Conservation (phyloP, 2,329 filamentous ascomycete genomes). For the Hymenoscyphus occultus region DNA sequence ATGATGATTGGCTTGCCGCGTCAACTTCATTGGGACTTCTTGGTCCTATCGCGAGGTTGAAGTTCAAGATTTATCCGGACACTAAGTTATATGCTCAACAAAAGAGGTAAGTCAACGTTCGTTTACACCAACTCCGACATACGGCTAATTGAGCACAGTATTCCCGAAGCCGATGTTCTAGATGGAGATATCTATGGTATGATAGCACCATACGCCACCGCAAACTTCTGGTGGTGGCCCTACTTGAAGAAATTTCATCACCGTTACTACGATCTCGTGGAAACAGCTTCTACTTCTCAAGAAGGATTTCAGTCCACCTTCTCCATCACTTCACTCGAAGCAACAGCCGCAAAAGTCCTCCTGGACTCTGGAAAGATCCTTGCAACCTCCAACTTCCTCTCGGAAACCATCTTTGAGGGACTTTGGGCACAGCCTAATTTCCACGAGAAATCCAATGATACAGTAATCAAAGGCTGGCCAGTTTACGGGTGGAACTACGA, state of each 20-base stretch:
- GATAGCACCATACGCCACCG: constrained; percentile 22
- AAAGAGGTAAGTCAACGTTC: constrained; percentile 10
- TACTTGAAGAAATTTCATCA: constrained; percentile 23
- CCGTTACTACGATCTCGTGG: constrained; percentile 24
- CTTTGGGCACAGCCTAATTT: constrained; percentile 24
- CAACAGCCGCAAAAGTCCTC: constrained; percentile 15
- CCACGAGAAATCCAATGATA: constrained; percentile 20
- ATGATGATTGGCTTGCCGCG: constrained; percentile 24
- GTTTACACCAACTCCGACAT: background rate
- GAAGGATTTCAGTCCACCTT: constrained; percentile 24
- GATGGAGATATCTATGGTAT: constrained; percentile 22
- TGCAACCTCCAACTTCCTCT: constrained; percentile 21
- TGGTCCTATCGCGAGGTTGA: constrained; percentile 21
- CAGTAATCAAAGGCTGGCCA: constrained; percentile 17
- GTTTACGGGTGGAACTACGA: constrained; percentile 26
- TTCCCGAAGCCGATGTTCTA: constrained; percentile 20
- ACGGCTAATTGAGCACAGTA: constrained; percentile 9
- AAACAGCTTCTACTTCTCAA: constrained; percentile 15
- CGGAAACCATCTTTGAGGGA: constrained; percentile 21
- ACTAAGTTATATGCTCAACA: constrained; percentile 22
- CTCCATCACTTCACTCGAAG: constrained; percentile 21
- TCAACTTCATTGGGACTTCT: constrained; percentile 22
- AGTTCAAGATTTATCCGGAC: constrained; percentile 21
- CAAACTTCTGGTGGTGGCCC: constrained; percentile 24
- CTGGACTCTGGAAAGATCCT: constrained; percentile 23